A percentile compares a stretch with the other conserved stretches of the same genome.
Conservation (phyloP, 2,329 filamentous ascomycete species). For the Cladophialophora carrionii region DNA sequence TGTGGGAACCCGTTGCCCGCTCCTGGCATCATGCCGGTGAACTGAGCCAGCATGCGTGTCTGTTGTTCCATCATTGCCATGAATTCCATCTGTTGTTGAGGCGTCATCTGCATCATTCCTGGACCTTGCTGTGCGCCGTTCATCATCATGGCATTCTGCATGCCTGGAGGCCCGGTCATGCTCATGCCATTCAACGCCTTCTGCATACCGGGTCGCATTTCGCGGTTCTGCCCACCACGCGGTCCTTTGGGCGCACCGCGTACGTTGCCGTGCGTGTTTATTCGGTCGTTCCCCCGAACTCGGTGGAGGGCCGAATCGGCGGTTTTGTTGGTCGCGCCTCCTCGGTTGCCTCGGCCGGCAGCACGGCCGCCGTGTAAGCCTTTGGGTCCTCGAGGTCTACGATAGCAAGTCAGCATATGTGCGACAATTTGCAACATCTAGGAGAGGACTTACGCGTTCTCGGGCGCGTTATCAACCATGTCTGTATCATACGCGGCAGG, state of each 20-base stretch:
- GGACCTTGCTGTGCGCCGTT: slow-evolving; percentile 52
- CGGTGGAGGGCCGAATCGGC: slow-evolving; percentile 78
- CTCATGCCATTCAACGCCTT: slow-evolving; percentile 48
- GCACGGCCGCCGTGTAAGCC: slow-evolving; percentile 81
- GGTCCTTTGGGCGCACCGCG: slow-evolving; percentile 73
- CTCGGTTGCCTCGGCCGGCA: slow-evolving; percentile 74
- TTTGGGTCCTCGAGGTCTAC: slow-evolving; percentile 88
- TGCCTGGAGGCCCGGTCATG: slow-evolving; percentile 27
- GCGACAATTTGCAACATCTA: background rate
- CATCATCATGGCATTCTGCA: slow-evolving; percentile 52
- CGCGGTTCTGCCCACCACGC: slow-evolving; percentile 55
- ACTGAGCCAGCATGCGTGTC: slow-evolving; percentile 79
- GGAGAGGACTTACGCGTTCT: slow-evolving; percentile 37
- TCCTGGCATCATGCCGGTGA: slow-evolving; percentile 59
- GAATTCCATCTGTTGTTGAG: slow-evolving; percentile 72
- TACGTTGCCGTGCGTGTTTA: slow-evolving; percentile 69
- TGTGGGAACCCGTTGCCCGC: slow-evolving; percentile 54
- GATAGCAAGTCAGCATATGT: slow-evolving; percentile 16
- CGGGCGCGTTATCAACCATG: slow-evolving; percentile 37
- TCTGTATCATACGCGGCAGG: slow-evolving; percentile 36
- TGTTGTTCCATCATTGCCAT: slow-evolving; percentile 83
- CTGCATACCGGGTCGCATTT: slow-evolving; percentile 53
- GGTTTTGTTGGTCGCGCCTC: slow-evolving; percentile 79
- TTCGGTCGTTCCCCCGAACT: slow-evolving; percentile 76
- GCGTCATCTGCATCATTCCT: slow-evolving; percentile 60